Conservation (phyloP, 805 yeast genomes). For the Yarrowia deformans region DNA sequence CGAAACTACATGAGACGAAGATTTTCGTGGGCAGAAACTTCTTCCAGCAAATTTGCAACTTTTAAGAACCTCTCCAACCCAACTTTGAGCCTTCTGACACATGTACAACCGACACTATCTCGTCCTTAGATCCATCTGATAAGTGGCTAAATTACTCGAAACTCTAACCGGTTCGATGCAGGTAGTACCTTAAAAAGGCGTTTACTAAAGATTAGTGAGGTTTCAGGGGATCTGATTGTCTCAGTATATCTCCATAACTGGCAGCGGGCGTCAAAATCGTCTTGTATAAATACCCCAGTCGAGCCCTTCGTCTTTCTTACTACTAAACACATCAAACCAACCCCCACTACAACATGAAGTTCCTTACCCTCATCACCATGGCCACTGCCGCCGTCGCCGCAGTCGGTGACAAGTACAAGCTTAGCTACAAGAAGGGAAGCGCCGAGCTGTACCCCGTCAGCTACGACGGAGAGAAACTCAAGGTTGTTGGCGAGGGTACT, state of each 20-base stretch:
- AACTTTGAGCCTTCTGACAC: too few relatives aligned
- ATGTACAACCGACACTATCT: neutral
- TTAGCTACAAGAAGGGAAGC: neutral
- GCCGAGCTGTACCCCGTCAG: neutral
- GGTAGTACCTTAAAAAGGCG: conserved; percentile 5
- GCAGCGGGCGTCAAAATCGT: neutral
- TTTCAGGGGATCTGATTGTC: neutral
- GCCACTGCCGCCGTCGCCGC: conserved; percentile 1
- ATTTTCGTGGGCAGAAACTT: too few relatives aligned
- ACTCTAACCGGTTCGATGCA: conserved; percentile 1
- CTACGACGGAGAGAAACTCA: neutral
- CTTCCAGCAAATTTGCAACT: too few relatives aligned
- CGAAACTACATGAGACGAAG: too few relatives aligned
- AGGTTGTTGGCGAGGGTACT: neutral
- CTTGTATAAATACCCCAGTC: too few relatives aligned
- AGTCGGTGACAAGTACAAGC: conserved; percentile 2
- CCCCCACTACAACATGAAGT: neutral
- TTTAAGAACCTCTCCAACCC: too few relatives aligned
- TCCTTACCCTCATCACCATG: conserved; percentile 1
- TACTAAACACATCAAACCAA: neutral
- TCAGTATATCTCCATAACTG: neutral
- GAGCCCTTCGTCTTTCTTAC: neutral
- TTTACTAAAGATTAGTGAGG: conserved; percentile 3
- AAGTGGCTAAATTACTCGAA: neutral
- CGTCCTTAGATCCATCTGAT: neutral